phyloP scores from a whole-genome alignment of 2,329 filamentous ascomycete genomes.

The Lojkania enalia region DNA sequence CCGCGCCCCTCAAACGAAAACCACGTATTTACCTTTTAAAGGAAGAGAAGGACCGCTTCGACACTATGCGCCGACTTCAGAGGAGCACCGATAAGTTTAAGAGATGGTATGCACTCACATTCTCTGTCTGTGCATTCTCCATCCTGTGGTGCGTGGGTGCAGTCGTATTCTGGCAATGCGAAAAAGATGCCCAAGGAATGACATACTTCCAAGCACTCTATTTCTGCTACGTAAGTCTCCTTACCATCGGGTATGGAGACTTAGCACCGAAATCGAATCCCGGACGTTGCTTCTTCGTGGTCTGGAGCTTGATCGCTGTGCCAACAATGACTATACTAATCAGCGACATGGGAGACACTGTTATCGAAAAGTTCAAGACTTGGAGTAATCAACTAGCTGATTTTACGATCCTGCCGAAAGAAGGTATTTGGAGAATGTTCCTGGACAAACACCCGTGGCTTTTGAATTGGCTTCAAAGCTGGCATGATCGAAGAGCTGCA shows the following conservation, averaged over 20 bases:
- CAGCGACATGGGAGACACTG: constrained; percentile 69
- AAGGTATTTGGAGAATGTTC: constrained; percentile 58
- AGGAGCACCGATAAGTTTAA: constrained; percentile 64
- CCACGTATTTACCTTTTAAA: constrained; percentile 61
- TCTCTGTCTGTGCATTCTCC: constrained; percentile 70
- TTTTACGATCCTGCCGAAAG: constrained; percentile 66
- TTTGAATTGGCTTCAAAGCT: constrained; percentile 35
- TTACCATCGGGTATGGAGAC: constrained; percentile 89
- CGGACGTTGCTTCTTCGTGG: constrained; percentile 85
- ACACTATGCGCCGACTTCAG: constrained; percentile 82
- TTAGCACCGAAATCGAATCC: constrained; percentile 74
- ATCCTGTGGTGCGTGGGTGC: constrained; percentile 82
- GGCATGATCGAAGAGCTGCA: constrained; percentile 39
- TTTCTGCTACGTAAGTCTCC: constrained; percentile 79
- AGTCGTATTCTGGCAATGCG: constrained; percentile 69
- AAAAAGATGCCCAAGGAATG: constrained; percentile 59
- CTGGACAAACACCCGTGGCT: constrained; percentile 54
- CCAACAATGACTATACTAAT: constrained; percentile 83
- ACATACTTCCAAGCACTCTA: constrained; percentile 82
- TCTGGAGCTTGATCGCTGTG: constrained; percentile 84
- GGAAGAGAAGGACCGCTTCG: constrained; percentile 67
- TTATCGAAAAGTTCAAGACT: constrained; percentile 69
- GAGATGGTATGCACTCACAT: constrained; percentile 72
- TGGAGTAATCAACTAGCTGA: constrained; percentile 64
- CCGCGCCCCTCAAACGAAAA: constrained; percentile 23